Evolutionary conservation across 139 green algal genomes (phyloP), one percentile per base, ranked within the genome.

Genomic region (Volvox reticuliferus): DNA sequence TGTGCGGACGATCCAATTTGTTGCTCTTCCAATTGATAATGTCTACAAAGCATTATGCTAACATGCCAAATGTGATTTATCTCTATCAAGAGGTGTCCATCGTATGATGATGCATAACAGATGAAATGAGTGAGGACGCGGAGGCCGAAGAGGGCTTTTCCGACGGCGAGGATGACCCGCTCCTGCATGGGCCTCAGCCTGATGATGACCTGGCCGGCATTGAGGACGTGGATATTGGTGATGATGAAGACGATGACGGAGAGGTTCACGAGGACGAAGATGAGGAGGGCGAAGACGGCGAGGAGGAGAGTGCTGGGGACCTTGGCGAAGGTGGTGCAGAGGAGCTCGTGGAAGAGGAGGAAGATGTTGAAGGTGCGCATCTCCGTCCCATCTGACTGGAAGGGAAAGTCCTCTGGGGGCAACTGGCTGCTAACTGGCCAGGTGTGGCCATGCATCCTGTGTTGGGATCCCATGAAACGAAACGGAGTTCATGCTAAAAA

Each of bases 311-410:
- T 18, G 79, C 30, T 81, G 77, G 67, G 30, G 88, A 37, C 13
- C 36, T 76, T 16, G 71, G 5, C 37, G 92, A 92, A 44, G 75
- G 92, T 28, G 88, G 92, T 17, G 89, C 91, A 55, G 85, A 88
- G 30, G 79, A 79, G 75, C 75, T 89, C 0, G 89, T 82, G 32
- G 90, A 93, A 24, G 92, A 94, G n/a, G 91, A 91, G 35, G 91
- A 91, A 44, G 92, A 91, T 12, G 85, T 63, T 26, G 76, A 89
- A 63, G 73, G 89, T 90, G 61, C 17, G 82, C n/a, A 55, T 55
- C n/a, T n/a, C n/a, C n/a, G n/a, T n/a, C 44, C 44, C 44, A 55
- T 5, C 44, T 55, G 44, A 55, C 44, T 5, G 44, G 44, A 55
- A 5, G 44, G 44, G 44, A n/a, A n/a, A 9, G 44, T 55, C 9